phyloP scores from a whole-genome alignment of 768 basidiomycete genomes.

The Mycena albidolilacea region DNA sequence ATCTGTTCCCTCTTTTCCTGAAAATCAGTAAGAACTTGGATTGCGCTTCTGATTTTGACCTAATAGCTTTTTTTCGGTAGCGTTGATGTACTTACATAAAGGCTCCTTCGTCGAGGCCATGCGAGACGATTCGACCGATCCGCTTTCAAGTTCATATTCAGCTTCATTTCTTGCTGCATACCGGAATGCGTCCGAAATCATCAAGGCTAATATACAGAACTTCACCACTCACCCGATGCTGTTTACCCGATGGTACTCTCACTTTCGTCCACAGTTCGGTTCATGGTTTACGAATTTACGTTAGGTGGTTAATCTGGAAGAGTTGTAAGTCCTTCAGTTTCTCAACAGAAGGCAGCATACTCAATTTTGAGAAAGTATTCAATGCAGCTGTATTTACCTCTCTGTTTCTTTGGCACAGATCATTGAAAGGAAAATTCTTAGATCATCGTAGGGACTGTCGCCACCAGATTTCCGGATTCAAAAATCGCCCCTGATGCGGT shows the following conservation, averaged over 20 bases:
- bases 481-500: conserved; percentile 60
- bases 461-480: conserved; percentile 55
- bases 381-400: conserved; percentile 33
- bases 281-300: conserved; percentile 47
- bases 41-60: not conserved
- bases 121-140: conserved; percentile 58
- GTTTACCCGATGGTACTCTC: conserved; percentile 41
- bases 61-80: conserved; percentile 43
- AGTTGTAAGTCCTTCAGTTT: conserved; percentile 34
- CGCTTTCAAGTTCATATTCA: conserved; percentile 61
- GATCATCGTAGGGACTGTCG: conserved; percentile 61
- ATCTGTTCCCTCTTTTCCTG: conserved; percentile 50
- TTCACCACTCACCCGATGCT: conserved; percentile 40
- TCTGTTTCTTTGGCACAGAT: not conserved
- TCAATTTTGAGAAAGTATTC: conserved; percentile 23
- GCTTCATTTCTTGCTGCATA: conserved; percentile 65
- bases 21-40: conserved; percentile 43
- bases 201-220: conserved; percentile 48
- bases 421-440: conserved; percentile 8
- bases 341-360: not conserved
- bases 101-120: conserved; percentile 63
- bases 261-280: conserved; percentile 47
- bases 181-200: conserved; percentile 60
- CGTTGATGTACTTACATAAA: conserved; percentile 61
- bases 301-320: conserved; percentile 62